These are phyloP conservation scores for Carex cristatella DNA, from an alignment of 176 grass and related monocot genomes.

Conservation along the genomic window DNA sequence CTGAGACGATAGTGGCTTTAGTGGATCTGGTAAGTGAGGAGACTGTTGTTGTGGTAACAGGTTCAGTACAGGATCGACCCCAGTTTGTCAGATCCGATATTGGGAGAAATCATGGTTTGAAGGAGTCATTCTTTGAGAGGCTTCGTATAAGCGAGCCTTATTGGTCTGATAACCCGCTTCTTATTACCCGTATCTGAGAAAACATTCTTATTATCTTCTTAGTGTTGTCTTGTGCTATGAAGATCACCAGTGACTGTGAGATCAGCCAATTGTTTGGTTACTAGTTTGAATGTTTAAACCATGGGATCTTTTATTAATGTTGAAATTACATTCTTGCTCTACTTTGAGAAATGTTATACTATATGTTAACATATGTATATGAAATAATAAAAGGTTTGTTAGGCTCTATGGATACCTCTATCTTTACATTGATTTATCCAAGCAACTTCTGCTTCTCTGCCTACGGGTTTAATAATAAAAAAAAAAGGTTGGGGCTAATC, in stretches of 20 bases:
- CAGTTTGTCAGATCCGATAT: constrained; percentile 17
- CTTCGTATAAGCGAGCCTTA: constrained; percentile 23
- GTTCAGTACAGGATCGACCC: background rate
- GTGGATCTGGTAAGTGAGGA: constrained; percentile 20
- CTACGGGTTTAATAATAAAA: too few relatives aligned
- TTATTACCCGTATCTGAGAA: background rate
- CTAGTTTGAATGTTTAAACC: background rate
- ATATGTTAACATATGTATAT: background rate
- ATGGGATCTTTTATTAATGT: background rate
- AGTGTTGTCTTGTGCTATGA: background rate
- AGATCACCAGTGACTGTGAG: background rate
- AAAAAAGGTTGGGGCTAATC: too few relatives aligned
- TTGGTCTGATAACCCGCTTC: background rate
- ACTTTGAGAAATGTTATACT: background rate
- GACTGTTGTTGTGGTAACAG: constrained; percentile 21
- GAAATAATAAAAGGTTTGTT: background rate
- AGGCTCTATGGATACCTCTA: background rate
- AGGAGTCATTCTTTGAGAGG: constrained; percentile 24
- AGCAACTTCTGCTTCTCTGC: background rate
- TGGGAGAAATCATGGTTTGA: constrained; percentile 19
- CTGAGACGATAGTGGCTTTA: constrained; percentile 19
- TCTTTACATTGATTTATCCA: background rate
- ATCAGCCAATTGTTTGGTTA: background rate
- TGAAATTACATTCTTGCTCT: background rate
- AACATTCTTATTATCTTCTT: background rate